Percentiles rank a stretch among this genome's conserved stretches.
These are phyloP conservation scores for Apophysomyces trapeziformis DNA, from an alignment of 371 early-diverging fungal species.

Conservation along the genomic window DNA sequence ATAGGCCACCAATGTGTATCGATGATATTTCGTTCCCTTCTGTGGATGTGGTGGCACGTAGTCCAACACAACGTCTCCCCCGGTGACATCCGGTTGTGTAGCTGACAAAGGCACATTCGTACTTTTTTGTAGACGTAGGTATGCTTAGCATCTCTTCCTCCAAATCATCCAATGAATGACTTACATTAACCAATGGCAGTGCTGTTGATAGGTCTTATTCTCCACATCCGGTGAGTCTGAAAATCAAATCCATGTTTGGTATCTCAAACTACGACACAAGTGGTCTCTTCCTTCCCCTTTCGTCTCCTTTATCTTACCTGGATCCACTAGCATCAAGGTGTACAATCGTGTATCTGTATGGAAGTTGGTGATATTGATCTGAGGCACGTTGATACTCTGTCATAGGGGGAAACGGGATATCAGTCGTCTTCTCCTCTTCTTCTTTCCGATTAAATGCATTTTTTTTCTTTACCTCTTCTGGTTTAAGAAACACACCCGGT, in stretches of 20 bases:
- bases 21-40: slow-evolving; percentile 79
- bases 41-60: slow-evolving; percentile 87
- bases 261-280: background rate
- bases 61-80: slow-evolving; percentile 61
- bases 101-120: slow-evolving; percentile 70
- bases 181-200: slow-evolving; percentile 72
- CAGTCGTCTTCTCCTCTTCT: background rate
- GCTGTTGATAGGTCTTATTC: slow-evolving; percentile 65
- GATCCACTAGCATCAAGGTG: slow-evolving; percentile 77
- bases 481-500: slow-evolving; percentile 61
- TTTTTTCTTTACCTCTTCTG: slow-evolving; percentile 44
- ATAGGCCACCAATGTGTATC: slow-evolving; percentile 72
- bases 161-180: background rate
- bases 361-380: slow-evolving; percentile 64
- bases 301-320: slow-evolving; percentile 37
- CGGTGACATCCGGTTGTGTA: slow-evolving; percentile 46
- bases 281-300: no score
- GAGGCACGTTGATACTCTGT: slow-evolving; percentile 62
- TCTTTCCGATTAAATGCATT: slow-evolving; percentile 2
- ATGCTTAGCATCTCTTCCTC: background rate
- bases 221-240: slow-evolving; percentile 65
- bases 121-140: slow-evolving; percentile 25
- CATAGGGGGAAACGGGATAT: background rate
- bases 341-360: slow-evolving; percentile 72
- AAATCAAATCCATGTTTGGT: background rate